Conservation (phyloP, 768 basidiomycete species). For the Boletus tylopilopsis region DNA sequence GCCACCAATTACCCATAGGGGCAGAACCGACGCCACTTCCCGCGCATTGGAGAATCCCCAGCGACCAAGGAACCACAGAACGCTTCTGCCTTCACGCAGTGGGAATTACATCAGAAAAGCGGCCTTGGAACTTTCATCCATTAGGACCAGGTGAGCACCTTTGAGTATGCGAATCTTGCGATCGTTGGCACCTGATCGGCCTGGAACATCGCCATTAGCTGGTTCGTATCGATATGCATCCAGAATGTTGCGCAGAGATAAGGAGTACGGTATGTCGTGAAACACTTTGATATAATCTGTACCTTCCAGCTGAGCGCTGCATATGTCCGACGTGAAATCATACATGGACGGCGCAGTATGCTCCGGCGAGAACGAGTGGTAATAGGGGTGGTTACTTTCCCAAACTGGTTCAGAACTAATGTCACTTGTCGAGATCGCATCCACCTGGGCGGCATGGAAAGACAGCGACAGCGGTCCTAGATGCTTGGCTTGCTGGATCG, state of each 20-base stretch:
- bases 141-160: conserved; percentile 44
- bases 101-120: conserved; percentile 36
- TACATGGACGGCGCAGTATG: conserved; percentile 5
- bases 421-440: conserved; percentile 8
- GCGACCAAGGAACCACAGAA: conserved; percentile 6
- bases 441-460: conserved; percentile 37
- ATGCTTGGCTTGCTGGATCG: conserved; percentile 33
- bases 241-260: conserved; percentile 47
- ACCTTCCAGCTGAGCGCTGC: conserved; percentile 24
- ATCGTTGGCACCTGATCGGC: conserved; percentile 27
- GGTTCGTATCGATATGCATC: conserved; percentile 45
- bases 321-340: conserved; percentile 12
- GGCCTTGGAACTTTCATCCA: conserved; percentile 47
- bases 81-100: conserved; percentile 15
- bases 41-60: conserved; percentile 20
- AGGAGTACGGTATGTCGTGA: conserved; percentile 47
- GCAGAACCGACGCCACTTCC: conserved; percentile 18
- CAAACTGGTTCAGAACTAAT: conserved; percentile 17
- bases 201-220: conserved; percentile 5
- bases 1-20: conserved; percentile 13
- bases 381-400: conserved; percentile 26
- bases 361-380: conserved; percentile 13
- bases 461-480: conserved; percentile 49
- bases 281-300: conserved; percentile 58
- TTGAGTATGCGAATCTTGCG: conserved; percentile 44